These are phyloP conservation scores for Scutellaria baicalensis DNA, from an alignment of 257 asterid genomes.

Conservation along the genomic window DNA sequence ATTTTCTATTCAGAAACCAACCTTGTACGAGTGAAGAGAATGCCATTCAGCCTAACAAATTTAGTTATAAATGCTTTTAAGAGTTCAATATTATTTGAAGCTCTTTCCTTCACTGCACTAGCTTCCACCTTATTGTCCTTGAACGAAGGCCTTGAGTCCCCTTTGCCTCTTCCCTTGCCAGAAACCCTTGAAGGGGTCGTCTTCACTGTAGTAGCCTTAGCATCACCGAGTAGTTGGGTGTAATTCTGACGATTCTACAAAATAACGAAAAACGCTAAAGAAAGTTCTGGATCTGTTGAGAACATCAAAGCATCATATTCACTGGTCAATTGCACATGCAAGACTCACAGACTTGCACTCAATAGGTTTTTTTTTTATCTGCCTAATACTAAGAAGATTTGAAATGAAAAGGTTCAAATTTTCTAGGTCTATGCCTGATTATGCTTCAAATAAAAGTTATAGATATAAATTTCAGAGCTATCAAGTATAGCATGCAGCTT, in stretches of 20 bases:
- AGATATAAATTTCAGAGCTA: not conserved
- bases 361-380: not conserved
- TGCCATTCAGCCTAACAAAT: conserved; percentile 79
- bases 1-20: conserved; percentile 20
- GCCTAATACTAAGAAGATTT: not conserved
- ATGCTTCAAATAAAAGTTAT: not conserved
- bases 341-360: not conserved
- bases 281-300: not conserved
- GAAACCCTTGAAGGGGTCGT: conserved; percentile 25
- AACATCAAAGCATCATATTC: not conserved
- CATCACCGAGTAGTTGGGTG: conserved; percentile 48
- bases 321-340: not conserved
- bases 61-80: conserved; percentile 54
- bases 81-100: conserved; percentile 36
- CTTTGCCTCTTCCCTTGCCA: conserved; percentile 67
- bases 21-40: conserved; percentile 94
- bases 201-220: conserved; percentile 42
- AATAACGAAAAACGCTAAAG: conserved; percentile 8
- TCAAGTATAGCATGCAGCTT: not conserved
- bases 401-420: not conserved
- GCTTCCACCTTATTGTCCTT: conserved; percentile 41
- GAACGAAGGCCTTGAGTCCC: conserved; percentile 35
- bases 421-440: not conserved
- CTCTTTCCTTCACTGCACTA: conserved; percentile 34
- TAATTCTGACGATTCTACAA: conserved; percentile 75